Evolutionary conservation across 176 grass and related monocot species (phyloP).

Genomic region (Raddia guianensis): DNA sequence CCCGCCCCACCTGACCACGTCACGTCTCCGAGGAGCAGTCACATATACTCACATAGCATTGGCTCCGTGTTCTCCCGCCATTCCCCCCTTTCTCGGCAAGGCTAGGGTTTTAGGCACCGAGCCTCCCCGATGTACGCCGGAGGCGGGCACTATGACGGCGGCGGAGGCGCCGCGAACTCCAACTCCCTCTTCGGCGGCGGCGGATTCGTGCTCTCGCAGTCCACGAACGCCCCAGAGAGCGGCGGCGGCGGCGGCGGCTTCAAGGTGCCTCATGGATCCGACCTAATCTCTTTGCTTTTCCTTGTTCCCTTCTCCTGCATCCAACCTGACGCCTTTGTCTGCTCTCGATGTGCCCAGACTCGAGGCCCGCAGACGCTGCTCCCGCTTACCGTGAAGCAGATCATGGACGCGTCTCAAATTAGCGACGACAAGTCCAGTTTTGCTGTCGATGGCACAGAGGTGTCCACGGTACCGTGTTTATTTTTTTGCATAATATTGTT

Average conservation of each 20-base stretch:
- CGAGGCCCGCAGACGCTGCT: constrained; percentile 59
- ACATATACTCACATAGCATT: not conserved
- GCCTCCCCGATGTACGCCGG: constrained; percentile 51
- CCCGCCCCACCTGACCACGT: too few species aligned
- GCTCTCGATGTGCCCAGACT: constrained; percentile 34
- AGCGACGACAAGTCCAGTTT: constrained; percentile 83
- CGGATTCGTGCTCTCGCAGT: constrained; percentile 93
- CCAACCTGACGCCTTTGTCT: not conserved
- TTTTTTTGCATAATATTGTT: not conserved
- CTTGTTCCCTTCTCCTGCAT: not conserved
- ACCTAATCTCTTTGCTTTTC: not conserved
- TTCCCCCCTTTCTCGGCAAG: not conserved
- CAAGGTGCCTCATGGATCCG: constrained; percentile 48
- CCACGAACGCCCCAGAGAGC: constrained; percentile 57
- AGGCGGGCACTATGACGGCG: constrained; percentile 45
- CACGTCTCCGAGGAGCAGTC: not conserved
- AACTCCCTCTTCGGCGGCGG: constrained; percentile 72
- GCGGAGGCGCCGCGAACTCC: constrained; percentile 39
- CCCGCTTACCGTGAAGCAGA: constrained; percentile 90
- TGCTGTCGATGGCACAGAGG: constrained; percentile 64
- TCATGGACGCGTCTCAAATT: constrained; percentile 68
- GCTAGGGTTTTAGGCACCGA: constrained; percentile 46
- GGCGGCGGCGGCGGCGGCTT: constrained; percentile 32
- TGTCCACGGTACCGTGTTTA: constrained; percentile 62
- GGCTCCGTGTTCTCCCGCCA: constrained; percentile 6